Evolutionary conservation across 768 basidiomycete species (phyloP).

Genomic region (Amanita molliuscula): DNA sequence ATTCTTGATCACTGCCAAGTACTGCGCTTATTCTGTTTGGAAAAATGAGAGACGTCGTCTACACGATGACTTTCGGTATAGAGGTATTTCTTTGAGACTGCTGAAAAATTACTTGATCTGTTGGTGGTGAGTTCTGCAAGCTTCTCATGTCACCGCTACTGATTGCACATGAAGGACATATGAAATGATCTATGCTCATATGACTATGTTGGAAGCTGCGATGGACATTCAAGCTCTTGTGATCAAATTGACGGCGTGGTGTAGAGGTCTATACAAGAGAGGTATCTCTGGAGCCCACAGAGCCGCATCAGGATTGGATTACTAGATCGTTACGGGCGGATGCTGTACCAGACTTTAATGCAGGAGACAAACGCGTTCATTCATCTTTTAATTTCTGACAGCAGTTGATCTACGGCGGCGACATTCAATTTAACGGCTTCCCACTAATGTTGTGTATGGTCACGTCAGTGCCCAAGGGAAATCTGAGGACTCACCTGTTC

Average conservation of each 20-base stretch:
- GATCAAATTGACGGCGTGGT: conserved; percentile 51
- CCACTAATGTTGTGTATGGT: conserved; percentile 33
- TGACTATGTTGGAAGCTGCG: conserved; percentile 44
- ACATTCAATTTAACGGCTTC: conserved; percentile 35
- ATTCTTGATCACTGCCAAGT: conserved; percentile 86
- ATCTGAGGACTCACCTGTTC: conserved; percentile 44
- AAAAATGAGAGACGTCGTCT: conserved; percentile 47
- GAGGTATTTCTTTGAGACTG: conserved; percentile 39
- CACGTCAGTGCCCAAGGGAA: neutral
- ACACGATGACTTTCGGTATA: conserved; percentile 33
- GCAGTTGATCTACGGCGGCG: conserved; percentile 40
- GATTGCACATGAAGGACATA: conserved; percentile 38
- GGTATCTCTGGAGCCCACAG: conserved; percentile 59
- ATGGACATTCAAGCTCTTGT: conserved; percentile 55
- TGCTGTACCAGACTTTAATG: too few species aligned
- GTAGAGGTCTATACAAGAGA: conserved; percentile 44
- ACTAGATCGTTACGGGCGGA: too few species aligned
- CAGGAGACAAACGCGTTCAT: neutral
- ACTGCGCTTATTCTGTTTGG: conserved; percentile 77
- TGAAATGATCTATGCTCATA: conserved; percentile 36
- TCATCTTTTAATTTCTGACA: conserved; percentile 27
- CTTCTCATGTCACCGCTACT: neutral
- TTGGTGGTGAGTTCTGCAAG: conserved; percentile 55
- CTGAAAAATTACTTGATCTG: conserved; percentile 39
- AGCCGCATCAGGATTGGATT: conserved; percentile 60